Conservation (phyloP, 78 protist species). For the Acrasis kona region DNA sequence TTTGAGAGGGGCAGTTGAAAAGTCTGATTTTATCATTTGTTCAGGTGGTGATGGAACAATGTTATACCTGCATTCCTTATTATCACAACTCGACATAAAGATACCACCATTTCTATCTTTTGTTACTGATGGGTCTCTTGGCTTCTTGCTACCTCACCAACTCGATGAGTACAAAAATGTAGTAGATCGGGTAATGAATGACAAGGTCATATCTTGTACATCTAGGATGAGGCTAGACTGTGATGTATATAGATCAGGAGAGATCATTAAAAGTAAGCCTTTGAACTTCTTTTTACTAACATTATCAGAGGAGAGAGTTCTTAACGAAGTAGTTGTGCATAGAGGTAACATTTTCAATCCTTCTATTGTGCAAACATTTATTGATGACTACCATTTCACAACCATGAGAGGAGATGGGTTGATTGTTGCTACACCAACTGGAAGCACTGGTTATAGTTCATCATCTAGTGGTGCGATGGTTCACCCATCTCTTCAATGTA, state of each 20-base stretch:
- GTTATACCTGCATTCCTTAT: not conserved
- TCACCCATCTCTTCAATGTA: conserved; percentile 69
- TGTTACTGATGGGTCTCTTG: not conserved
- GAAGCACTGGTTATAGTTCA: conserved; percentile 80
- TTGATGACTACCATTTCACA: too few relatives aligned
- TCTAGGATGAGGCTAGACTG: too few relatives aligned
- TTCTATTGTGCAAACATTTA: too few relatives aligned
- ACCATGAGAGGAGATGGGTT: conserved; percentile 77
- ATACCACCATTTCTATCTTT: not conserved
- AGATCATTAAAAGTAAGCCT: too few relatives aligned
- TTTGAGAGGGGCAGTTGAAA: not conserved
- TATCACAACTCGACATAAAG: not conserved
- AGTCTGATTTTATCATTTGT: not conserved
- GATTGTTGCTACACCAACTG: conserved; percentile 53
- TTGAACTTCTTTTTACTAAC: too few relatives aligned
- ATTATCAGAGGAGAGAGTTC: too few relatives aligned
- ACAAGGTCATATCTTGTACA: too few relatives aligned
- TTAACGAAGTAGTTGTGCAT: not conserved
- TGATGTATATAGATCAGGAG: too few relatives aligned
- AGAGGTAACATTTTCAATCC: not conserved
- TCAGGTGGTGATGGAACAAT: not conserved
- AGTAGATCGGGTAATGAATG: not conserved
- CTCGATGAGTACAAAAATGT: not conserved
- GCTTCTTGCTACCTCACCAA: not conserved
- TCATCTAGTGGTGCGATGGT: conserved; percentile 82